phyloP scores from a whole-genome alignment of 2,329 filamentous ascomycete genomes.

The Teratosphaeria nubilosa region DNA sequence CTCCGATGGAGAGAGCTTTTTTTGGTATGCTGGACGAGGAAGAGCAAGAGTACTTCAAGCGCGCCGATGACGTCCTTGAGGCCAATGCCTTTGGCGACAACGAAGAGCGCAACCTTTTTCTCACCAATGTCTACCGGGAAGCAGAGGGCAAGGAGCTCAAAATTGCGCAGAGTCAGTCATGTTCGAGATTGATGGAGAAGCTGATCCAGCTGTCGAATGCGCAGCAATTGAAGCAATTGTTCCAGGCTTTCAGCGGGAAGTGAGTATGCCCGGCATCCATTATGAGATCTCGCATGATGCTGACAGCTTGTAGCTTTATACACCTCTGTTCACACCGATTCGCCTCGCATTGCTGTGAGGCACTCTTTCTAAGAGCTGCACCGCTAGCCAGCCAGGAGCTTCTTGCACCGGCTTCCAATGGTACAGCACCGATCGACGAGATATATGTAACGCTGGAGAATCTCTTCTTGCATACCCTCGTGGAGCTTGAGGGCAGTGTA shows the following conservation, averaged over 20 bases:
- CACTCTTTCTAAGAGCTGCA: constrained; percentile 75
- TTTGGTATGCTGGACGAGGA: constrained; percentile 87
- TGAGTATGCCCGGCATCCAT: constrained; percentile 25
- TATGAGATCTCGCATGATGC: neutral
- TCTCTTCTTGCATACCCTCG: constrained; percentile 70
- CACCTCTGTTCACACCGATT: constrained; percentile 91
- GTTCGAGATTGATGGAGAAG: constrained; percentile 84
- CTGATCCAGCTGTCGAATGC: constrained; percentile 73
- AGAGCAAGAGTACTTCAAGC: constrained; percentile 92
- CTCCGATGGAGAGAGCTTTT: constrained; percentile 58
- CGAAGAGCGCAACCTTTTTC: constrained; percentile 47
- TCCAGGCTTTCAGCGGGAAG: constrained; percentile 75
- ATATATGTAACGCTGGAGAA: constrained; percentile 64
- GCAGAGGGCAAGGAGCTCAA: constrained; percentile 90
- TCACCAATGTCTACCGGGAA: constrained; percentile 77
- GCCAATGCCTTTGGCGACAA: constrained; percentile 72
- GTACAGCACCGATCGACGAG: constrained; percentile 27
- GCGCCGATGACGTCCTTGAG: constrained; percentile 81
- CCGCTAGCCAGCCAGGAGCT: constrained; percentile 68
- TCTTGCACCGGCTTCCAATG: constrained; percentile 26
- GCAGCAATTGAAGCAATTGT: constrained; percentile 74
- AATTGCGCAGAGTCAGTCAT: constrained; percentile 89
- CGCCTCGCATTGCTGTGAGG: constrained; percentile 93
- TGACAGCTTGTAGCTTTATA: constrained; percentile 48
- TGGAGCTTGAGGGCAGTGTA: constrained; percentile 79